phyloP scores from a whole-genome alignment of 768 basidiomycete species.

The Imleria badia region DNA sequence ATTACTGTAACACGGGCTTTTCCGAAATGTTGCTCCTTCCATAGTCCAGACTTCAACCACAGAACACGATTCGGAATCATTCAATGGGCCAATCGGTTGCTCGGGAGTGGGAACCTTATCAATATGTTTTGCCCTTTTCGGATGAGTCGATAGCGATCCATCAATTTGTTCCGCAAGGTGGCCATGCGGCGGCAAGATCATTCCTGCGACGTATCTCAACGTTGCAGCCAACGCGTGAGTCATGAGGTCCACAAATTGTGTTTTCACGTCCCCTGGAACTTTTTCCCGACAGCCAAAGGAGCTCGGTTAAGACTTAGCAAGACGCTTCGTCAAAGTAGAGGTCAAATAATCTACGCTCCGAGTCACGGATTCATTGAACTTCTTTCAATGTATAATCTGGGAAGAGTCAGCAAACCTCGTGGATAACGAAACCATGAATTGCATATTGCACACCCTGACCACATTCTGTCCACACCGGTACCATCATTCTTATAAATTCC shows the following conservation, averaged over 20 bases:
- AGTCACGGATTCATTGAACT: too few relatives aligned
- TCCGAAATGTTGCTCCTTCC: background rate
- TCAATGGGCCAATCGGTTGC: too few relatives aligned
- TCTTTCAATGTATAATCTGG: too few relatives aligned
- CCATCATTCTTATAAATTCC: too few relatives aligned
- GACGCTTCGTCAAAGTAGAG: background rate
- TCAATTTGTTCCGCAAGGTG: slow-evolving; percentile 2
- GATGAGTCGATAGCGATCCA: background rate
- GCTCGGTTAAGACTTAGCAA: background rate
- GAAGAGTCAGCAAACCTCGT: slow-evolving; percentile 8
- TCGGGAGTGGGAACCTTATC: too few relatives aligned
- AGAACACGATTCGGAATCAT: too few relatives aligned
- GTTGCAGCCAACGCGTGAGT: background rate
- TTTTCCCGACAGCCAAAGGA: background rate
- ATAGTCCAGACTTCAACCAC: too few relatives aligned
- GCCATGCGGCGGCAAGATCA: background rate
- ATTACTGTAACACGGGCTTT: too few relatives aligned
- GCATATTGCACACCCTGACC: slow-evolving; percentile 3
- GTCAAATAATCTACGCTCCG: background rate
- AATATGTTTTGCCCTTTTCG: background rate
- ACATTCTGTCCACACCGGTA: too few relatives aligned
- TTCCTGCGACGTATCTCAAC: too few relatives aligned
- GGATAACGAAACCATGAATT: background rate
- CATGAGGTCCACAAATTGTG: background rate
- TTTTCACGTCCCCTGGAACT: background rate